These are phyloP conservation scores for Antitrichia curtipendula DNA, from an alignment of 225 moss, liverwort and hornwort species.

Conservation along the genomic window DNA sequence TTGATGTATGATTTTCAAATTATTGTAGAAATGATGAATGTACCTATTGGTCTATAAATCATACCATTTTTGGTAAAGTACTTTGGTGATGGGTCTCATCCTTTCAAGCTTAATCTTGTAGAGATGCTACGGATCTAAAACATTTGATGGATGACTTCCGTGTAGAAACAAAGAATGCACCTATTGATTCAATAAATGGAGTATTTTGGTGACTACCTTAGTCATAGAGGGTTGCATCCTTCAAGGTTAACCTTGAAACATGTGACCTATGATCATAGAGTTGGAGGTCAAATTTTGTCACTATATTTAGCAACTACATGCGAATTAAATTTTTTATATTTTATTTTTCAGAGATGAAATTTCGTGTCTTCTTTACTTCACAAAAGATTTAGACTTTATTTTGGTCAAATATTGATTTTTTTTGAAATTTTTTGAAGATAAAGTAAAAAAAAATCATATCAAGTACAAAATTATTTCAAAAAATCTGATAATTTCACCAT, in stretches of 20 bases:
- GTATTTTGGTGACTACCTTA: not conserved
- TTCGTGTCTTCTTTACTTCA: not conserved
- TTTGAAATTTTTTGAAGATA: not conserved
- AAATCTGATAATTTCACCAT: not conserved
- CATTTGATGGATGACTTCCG: accelerated
- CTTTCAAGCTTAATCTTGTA: accelerated
- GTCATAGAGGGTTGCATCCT: accelerated
- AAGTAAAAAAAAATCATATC: not conserved
- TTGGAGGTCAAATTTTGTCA: not conserved
- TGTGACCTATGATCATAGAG: not conserved
- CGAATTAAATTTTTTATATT: not conserved
- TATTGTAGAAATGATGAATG: not conserved
- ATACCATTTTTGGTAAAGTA: not conserved
- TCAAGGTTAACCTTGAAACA: accelerated
- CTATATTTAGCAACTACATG: not conserved
- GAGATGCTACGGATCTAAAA: not conserved
- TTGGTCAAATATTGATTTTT: too few relatives aligned
- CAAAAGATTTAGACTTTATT: not conserved
- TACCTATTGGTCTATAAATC: not conserved
- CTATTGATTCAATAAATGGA: not conserved
- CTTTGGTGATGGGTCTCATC: not conserved
- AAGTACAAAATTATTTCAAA: not conserved
- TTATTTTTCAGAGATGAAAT: not conserved
- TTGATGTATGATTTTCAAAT: not conserved
- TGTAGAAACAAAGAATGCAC: not conserved